Percentiles rank a stretch among this genome's conserved stretches.
These are phyloP conservation scores for Sclerotinia subarctica DNA, from an alignment of 2,329 filamentous ascomycete species.

Conservation along the genomic window DNA sequence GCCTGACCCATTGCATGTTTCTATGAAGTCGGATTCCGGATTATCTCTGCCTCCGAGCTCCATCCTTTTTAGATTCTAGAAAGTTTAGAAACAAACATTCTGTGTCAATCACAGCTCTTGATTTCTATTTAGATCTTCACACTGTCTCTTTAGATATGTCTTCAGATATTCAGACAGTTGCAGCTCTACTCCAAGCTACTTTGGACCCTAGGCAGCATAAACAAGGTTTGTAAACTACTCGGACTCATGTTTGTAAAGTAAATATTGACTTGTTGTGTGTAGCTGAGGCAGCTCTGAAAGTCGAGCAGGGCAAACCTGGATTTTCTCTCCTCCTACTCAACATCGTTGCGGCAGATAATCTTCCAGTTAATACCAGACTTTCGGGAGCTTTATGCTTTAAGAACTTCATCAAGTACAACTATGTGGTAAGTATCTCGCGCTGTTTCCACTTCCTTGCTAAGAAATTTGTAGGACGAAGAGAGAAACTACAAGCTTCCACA, in stretches of 20 bases:
- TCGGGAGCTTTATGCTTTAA: conserved; percentile 94
- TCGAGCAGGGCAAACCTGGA: conserved; percentile 76
- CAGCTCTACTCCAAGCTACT: conserved; percentile 84
- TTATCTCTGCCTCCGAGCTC: conserved; percentile 14
- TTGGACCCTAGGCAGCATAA: conserved; percentile 84
- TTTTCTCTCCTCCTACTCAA: conserved; percentile 88
- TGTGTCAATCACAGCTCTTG: conserved; percentile 7
- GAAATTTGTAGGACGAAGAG: conserved; percentile 67
- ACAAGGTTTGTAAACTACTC: conserved; percentile 63
- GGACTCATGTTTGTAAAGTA: conserved; percentile 32
- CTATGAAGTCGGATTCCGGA: conserved; percentile 9
- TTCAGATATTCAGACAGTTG: conserved; percentile 60
- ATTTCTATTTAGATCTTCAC: conserved; percentile 13
- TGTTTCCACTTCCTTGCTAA: conserved; percentile 22
- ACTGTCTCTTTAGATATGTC: conserved; percentile 49
- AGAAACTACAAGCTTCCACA: conserved; percentile 84
- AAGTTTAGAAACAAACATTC: conserved; percentile 23
- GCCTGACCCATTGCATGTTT: not conserved
- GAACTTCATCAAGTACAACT: conserved; percentile 94
- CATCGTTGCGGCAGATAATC: conserved; percentile 74
- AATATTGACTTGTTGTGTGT: conserved; percentile 27
- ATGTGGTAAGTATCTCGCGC: conserved; percentile 60
- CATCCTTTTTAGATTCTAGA: conserved; percentile 19
- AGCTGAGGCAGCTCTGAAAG: conserved; percentile 80
- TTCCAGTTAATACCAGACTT: conserved; percentile 75